Percentiles rank a stretch among this genome's conserved stretches.
These are phyloP conservation scores for Aphanomyces cochlioides DNA, from an alignment of 352 stramenopile genomes.

Conservation along the genomic window DNA sequence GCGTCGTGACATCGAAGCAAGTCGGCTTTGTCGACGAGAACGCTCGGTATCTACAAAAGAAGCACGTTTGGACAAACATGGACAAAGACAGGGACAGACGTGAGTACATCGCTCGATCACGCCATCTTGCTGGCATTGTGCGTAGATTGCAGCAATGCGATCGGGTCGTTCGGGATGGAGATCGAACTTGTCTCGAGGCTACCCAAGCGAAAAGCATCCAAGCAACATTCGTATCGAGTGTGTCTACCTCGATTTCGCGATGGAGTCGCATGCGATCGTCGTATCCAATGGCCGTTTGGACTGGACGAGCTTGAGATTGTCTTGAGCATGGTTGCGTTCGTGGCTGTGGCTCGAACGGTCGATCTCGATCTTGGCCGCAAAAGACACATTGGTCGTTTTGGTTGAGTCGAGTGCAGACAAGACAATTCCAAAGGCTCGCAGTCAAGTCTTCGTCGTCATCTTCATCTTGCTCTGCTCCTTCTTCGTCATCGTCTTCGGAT, in stretches of 20 bases:
- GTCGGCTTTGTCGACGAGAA: constrained; percentile 20
- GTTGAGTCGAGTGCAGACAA: constrained; percentile 28
- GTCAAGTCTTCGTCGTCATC: not conserved
- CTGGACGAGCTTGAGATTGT: not conserved
- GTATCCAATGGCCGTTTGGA: constrained; percentile 25
- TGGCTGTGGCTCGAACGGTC: not conserved
- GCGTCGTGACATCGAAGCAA: constrained; percentile 16
- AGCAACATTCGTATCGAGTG: not conserved
- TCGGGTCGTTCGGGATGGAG: constrained; percentile 27
- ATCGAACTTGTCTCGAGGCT: constrained; percentile 20
- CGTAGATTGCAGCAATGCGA: constrained; percentile 27
- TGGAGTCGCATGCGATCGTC: constrained; percentile 28
- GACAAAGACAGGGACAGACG: not conserved
- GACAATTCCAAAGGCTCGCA: constrained; percentile 22
- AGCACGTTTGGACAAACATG: not conserved
- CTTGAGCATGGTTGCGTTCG: not conserved
- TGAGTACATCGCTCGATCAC: constrained; percentile 25
- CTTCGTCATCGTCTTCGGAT: constrained; percentile 4
- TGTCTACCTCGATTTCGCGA: constrained; percentile 23
- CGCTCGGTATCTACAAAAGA: constrained; percentile 20
- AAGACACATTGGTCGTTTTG: constrained; percentile 26
- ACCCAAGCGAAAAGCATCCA: not conserved
- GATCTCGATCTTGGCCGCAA: constrained; percentile 8
- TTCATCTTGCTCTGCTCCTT: too few relatives aligned
- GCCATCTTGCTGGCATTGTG: constrained; percentile 24